phyloP scores from a whole-genome alignment of 495 filamentous ascomycete genomes.

The Monascus purpureus region DNA sequence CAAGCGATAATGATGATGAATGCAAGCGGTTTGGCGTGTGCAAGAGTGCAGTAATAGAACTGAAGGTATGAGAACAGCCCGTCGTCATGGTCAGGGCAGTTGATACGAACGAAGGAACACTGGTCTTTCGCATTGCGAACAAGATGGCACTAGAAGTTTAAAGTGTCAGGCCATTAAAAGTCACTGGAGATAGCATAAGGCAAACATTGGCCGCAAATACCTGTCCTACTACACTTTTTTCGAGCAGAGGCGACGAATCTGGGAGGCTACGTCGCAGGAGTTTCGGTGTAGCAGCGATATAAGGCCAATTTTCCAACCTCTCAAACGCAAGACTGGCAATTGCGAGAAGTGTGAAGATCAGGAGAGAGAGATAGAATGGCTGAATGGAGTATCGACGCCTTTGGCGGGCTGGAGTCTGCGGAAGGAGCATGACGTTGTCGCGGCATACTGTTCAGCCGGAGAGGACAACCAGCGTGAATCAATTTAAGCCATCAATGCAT shows the following conservation, averaged over 20 bases:
- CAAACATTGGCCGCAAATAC: too few relatives aligned
- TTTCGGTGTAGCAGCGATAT: too few relatives aligned
- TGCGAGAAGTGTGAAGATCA: slow-evolving; percentile 16
- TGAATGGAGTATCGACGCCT: slow-evolving; percentile 22
- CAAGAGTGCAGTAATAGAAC: slow-evolving; percentile 79
- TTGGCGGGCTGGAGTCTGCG: slow-evolving; percentile 12
- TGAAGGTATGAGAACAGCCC: slow-evolving; percentile 80
- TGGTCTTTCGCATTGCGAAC: slow-evolving; percentile 67
- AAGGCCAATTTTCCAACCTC: neutral
- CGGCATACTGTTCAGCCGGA: slow-evolving; percentile 15
- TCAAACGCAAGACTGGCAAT: slow-evolving; percentile 12
- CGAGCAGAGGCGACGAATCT: too few relatives aligned
- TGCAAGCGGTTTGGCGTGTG: slow-evolving; percentile 55
- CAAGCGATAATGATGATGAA: slow-evolving; percentile 66
- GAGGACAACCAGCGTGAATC: neutral
- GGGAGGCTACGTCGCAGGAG: too few relatives aligned
- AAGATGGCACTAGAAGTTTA: slow-evolving; percentile 48
- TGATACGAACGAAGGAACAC: slow-evolving; percentile 69
- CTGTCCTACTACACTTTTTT: too few relatives aligned
- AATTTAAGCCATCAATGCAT: too few relatives aligned
- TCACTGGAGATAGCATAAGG: too few relatives aligned
- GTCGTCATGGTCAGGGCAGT: slow-evolving; percentile 83
- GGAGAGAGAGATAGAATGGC: slow-evolving; percentile 22
- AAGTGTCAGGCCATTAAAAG: neutral
- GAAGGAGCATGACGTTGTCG: slow-evolving; percentile 13